Conservation (phyloP, 352 stramenopile species). For the Aphanomyces astaci region DNA sequence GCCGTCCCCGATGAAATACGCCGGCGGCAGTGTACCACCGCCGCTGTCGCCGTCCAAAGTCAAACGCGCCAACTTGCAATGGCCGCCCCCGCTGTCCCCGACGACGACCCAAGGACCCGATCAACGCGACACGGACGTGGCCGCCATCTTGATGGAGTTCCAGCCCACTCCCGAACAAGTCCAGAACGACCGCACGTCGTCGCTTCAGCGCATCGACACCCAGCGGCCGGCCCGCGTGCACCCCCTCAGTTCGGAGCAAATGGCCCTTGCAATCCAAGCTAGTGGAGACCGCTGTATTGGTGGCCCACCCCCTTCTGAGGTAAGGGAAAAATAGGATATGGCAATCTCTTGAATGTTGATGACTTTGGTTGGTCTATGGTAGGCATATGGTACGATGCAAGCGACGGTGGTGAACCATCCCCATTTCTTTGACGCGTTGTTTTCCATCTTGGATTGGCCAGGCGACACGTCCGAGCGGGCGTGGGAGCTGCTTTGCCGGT, state of each 20-base stretch:
- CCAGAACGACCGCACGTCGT: conserved; percentile 1
- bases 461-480: conserved; percentile 46
- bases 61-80: conserved; percentile 36
- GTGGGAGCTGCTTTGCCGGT: conserved; percentile 61
- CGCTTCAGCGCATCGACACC: conserved; percentile 2
- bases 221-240: not conserved
- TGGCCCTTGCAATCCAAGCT: not conserved
- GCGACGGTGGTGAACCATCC: conserved; percentile 54
- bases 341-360: too few relatives aligned
- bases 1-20: conserved; percentile 13
- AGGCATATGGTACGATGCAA: conserved; percentile 26
- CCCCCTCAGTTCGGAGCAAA: not conserved
- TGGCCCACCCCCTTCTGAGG: too few relatives aligned
- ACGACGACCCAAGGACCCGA: conserved; percentile 47
- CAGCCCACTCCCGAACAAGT: not conserved
- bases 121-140: conserved; percentile 24
- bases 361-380: too few relatives aligned
- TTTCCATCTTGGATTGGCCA: conserved; percentile 50
- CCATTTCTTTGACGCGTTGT: conserved; percentile 43
- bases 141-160: not conserved
- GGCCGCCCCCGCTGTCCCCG: conserved; percentile 33
- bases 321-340: too few relatives aligned
- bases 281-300: too few relatives aligned
- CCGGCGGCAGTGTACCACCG: not conserved
- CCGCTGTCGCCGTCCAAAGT: conserved; percentile 33